Evolutionary conservation across 2,329 filamentous ascomycete species (phyloP), one percentile per base, ranked within the genome.

Genomic region (Trichoderma gracile): DNA sequence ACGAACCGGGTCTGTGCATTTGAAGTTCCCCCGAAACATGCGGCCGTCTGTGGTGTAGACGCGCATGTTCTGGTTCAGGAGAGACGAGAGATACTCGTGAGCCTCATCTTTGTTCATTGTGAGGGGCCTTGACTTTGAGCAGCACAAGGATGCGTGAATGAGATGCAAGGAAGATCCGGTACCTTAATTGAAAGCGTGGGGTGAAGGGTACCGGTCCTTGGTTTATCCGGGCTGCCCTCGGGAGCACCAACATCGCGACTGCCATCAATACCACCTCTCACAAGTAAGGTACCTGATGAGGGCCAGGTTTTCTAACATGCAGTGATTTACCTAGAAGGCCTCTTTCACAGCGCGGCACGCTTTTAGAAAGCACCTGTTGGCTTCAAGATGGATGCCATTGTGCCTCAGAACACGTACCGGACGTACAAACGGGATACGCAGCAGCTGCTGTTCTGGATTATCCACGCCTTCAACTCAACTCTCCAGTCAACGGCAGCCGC

Each of bases 1-100:
- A 82, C 85, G 57, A 79, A 96, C 93, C 66, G 90, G 87, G 80
- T 99, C 95, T 33, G 93, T 97, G 80, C 95, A 99, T 78, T 96
- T 97, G 79, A 99, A 91, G 68, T 88, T 84, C 21, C 95, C 95
- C 63, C 93, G 86, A 76, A 98, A 99, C 75, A 97, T 88, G 66
- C 95, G 91, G 17, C 86, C 87, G 74, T 98, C 94, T 5, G 87
- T 91, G 15, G 90, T 91, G 71, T 90, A 86, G 62, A 98, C 80
- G 65, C 93, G 89, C 40, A 98, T 79, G 45, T 86, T 91, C 75
- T 91, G 91, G 75, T 91, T 91, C 59, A 96, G 81, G 57, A 96
- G 85, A 25, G 88, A 86, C 40, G 78, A 75, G 30, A 92, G 81
- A 72, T 85, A 91, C 49, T 76, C 72, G 64, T 79, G 78, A 21